Evolutionary conservation across 805 yeast genomes (phyloP).

Genomic region (Maudiozyma bulderi): DNA sequence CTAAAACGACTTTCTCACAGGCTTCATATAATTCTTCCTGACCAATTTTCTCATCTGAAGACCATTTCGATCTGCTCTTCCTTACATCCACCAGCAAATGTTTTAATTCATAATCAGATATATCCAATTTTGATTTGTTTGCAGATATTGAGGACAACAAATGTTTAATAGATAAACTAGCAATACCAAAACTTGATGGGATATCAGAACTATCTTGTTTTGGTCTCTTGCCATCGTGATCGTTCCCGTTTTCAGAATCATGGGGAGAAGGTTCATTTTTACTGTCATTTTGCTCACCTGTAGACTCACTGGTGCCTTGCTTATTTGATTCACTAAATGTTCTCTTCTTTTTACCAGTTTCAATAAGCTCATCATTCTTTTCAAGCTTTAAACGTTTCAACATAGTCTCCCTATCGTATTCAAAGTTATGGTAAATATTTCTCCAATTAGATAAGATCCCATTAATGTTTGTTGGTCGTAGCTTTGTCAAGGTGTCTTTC

Average conservation of each 20-base stretch:
- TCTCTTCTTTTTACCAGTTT: slow-evolving; percentile 18
- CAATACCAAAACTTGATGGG: slow-evolving; percentile 55
- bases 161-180: slow-evolving; percentile 69
- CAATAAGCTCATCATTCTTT: slow-evolving; percentile 64
- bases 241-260: slow-evolving; percentile 1
- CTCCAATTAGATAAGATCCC: slow-evolving; percentile 50
- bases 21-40: slow-evolving; percentile 97
- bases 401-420: slow-evolving; percentile 64
- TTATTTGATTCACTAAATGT: slow-evolving; percentile 17
- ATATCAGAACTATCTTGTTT: slow-evolving; percentile 23
- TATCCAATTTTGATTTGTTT: slow-evolving; percentile 60
- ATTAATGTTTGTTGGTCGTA: slow-evolving; percentile 28
- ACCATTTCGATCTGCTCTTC: slow-evolving; percentile 95
- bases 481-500: slow-evolving; percentile 26
- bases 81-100: slow-evolving; percentile 85
- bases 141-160: slow-evolving; percentile 68
- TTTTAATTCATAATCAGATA: slow-evolving; percentile 76
- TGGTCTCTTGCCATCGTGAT: slow-evolving; percentile 15
- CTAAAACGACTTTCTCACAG: slow-evolving; percentile 88
- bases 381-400: slow-evolving; percentile 68
- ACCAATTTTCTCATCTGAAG: slow-evolving; percentile 87
- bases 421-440: slow-evolving; percentile 67
- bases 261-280: slow-evolving; percentile 21
- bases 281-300: slow-evolving; percentile 25
- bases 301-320: slow-evolving; percentile 10